These are phyloP conservation scores for Amyloporia xantha DNA, from an alignment of 768 basidiomycete genomes.

Conservation along the genomic window DNA sequence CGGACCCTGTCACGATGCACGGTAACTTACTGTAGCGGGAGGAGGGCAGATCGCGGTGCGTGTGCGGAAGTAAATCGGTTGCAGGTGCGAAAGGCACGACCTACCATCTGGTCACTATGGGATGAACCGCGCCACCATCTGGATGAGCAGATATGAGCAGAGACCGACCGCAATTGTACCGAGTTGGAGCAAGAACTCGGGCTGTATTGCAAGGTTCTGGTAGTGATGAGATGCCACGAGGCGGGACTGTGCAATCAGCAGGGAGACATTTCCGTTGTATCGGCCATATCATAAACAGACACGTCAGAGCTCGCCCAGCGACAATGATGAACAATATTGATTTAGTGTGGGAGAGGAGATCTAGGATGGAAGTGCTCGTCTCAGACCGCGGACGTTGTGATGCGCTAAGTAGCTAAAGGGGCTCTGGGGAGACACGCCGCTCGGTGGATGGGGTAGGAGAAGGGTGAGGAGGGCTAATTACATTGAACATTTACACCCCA, in stretches of 20 bases:
- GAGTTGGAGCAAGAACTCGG: too few species aligned
- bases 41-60: background rate
- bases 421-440: slow-evolving; percentile 17
- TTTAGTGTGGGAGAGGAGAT: background rate
- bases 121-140: too few species aligned
- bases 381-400: too few species aligned
- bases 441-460: slow-evolving; percentile 1
- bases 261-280: too few species aligned
- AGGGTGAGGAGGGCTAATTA: too few species aligned
- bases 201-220: too few species aligned
- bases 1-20: too few species aligned
- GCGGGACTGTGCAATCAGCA: background rate
- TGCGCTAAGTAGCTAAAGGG: slow-evolving; percentile 16
- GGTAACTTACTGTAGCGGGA: background rate
- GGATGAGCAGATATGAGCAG: too few species aligned
- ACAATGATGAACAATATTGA: background rate
- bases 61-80: background rate
- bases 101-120: background rate
- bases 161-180: too few species aligned
- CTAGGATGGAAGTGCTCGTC: too few species aligned
- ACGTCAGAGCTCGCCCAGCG: too few species aligned
- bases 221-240: background rate
- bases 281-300: background rate
- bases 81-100: background rate
- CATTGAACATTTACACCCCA: too few species aligned